phyloP scores from a whole-genome alignment of 306 rosid genomes.

The Phaseolus lunatus region DNA sequence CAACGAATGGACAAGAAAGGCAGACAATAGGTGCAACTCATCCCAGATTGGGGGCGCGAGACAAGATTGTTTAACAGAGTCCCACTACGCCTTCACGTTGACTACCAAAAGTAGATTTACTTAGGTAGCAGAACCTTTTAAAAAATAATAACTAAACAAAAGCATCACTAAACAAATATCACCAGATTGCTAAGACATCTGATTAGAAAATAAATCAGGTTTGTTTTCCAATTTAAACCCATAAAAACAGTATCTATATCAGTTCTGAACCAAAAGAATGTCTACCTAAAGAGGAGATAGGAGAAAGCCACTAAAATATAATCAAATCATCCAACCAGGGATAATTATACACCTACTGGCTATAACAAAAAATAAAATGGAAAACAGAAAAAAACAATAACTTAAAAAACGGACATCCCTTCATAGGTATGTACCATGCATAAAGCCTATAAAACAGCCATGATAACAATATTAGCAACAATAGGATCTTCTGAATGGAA shows the following conservation, averaged over 20 bases:
- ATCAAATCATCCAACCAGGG: conserved; percentile 16
- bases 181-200: background rate
- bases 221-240: conserved; percentile 30
- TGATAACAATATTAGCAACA: conserved; percentile 23
- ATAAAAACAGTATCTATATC: background rate
- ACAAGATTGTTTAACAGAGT: conserved; percentile 40
- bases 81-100: conserved; percentile 41
- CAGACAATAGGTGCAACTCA: conserved; percentile 40
- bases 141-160: background rate
- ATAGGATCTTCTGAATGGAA: conserved; percentile 34
- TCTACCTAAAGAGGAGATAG: conserved; percentile 11
- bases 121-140: conserved; percentile 38
- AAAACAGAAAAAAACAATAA: background rate
- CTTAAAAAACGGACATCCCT: background rate
- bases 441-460: conserved; percentile 12
- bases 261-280: conserved; percentile 26
- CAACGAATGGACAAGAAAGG: conserved; percentile 35
- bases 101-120: conserved; percentile 44
- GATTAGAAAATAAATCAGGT: background rate
- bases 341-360: background rate
- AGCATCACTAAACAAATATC: conserved; percentile 22
- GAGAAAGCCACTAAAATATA: conserved; percentile 28
- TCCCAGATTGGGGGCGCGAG: conserved; percentile 43
- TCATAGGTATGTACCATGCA: conserved; percentile 5
- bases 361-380: background rate